Conservation (phyloP, 768 basidiomycete genomes). For the Mycena venus region DNA sequence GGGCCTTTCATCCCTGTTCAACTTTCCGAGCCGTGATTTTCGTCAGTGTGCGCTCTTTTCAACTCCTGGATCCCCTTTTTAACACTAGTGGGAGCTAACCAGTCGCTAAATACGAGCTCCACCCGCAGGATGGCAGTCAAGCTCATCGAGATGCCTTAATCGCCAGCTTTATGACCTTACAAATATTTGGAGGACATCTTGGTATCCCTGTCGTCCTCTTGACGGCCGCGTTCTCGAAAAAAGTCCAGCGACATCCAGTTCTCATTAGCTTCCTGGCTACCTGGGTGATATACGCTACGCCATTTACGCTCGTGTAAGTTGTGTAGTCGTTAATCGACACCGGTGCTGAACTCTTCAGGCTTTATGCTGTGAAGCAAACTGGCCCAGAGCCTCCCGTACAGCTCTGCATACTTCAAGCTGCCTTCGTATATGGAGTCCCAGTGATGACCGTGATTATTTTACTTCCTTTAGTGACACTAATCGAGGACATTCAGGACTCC, state of each 20-base stretch:
- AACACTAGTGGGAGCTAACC: background rate
- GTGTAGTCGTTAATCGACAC: too few relatives aligned
- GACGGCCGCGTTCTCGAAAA: background rate
- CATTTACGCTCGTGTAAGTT: too few relatives aligned
- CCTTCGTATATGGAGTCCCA: conserved; percentile 2
- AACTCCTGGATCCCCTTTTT: background rate
- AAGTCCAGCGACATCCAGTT: conserved; percentile 9
- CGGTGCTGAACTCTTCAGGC: background rate
- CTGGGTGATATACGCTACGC: conserved; percentile 5
- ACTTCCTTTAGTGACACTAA: background rate
- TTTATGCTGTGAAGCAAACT: conserved; percentile 5
- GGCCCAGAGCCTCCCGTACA: background rate
- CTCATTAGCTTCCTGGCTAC: background rate
- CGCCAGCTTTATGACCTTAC: background rate
- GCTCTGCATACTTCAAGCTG: conserved; percentile 6
- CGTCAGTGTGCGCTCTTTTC: too few relatives aligned
- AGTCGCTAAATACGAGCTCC: background rate
- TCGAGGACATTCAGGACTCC: conserved; percentile 2
- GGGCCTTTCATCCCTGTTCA: conserved; percentile 10
- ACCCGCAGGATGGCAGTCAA: background rate
- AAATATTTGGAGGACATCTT: conserved; percentile 15
- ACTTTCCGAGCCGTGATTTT: background rate
- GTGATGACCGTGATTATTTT: background rate
- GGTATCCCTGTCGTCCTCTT: conserved; percentile 1
- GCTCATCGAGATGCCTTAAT: background rate